Evolutionary conservation across 768 basidiomycete species (phyloP), one percentile per base, ranked within the genome.

Genomic region (Galerina sulciceps): DNA sequence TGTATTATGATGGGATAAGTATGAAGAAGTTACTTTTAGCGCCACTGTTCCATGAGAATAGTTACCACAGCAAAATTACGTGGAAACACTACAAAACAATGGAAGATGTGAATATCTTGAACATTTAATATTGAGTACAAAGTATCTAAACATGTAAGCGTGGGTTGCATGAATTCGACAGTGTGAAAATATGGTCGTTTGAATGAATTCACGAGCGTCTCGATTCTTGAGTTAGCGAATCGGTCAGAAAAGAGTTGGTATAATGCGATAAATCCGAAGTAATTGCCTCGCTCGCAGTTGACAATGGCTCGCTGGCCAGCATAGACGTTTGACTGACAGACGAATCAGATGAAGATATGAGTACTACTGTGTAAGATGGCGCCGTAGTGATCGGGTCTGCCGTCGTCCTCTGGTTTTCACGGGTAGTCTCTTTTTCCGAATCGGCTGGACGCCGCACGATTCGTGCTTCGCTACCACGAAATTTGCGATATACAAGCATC

Each of bases 401-500:
- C 13, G 17, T 17, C 6, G 3, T 22, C 22, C 22, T n/a, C 18
- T 20, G 17, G n/a, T 2, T 3, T 17, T 37, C 36, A 17, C 18
- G 37, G 36, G 49, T 51, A 14, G 49, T 51, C 14, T 23, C n/a
- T 22, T 51, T 51, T 38, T 51, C 49, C 20, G 20, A 35, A 15
- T 51, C 37, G 14, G 35, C 35, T 35, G 23, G n/a, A 9, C 35
- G 49, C 40, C 49, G 49, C 23, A 20, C 36, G 1, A 22, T 37
- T 37, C 49, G 49, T 51, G n/a, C 49, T 38, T 51, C 49, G 36
- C 49, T 40, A 11, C 49, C 49, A 18, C 54, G 44, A 23, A 55
- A 38, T 40, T 47, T 55, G 6, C 54, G 54, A 20, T 58, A 58
- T 14, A 53, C 15, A 15, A 58, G 14, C 57, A 58, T 58, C 10